phyloP scores from a whole-genome alignment of 805 yeast genomes.

The Kluyveromyces siamensis region DNA sequence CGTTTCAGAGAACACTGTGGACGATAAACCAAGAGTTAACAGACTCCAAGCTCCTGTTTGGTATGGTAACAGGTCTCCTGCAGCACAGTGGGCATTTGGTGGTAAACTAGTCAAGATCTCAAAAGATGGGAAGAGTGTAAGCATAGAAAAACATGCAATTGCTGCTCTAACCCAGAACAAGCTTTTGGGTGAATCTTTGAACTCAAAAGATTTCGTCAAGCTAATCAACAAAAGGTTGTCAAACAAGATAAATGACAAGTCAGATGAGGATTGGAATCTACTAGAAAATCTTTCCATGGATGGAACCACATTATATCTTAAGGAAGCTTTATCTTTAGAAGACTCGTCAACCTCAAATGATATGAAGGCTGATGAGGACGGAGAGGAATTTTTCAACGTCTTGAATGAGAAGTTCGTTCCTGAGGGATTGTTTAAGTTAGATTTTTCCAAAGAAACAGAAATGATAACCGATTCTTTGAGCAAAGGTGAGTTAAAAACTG shows the following conservation, averaged over 20 bases:
- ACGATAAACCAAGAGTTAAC: constrained; percentile 61
- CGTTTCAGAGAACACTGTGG: constrained; percentile 56
- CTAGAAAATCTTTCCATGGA: constrained; percentile 41
- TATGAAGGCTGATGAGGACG: constrained; percentile 17
- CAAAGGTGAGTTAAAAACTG: constrained; percentile 52
- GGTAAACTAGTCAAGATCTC: constrained; percentile 65
- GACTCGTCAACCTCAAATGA: constrained; percentile 13
- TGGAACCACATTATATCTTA: constrained; percentile 44
- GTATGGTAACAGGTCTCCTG: constrained; percentile 68
- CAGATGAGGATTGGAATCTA: constrained; percentile 57
- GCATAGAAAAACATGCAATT: constrained; percentile 30
- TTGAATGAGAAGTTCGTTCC: constrained; percentile 37
- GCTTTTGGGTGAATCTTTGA: constrained; percentile 47
- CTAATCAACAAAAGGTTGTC: constrained; percentile 48
- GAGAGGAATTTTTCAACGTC: constrained; percentile 31
- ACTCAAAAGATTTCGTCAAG: constrained; percentile 41
- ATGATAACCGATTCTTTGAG: constrained; percentile 42
- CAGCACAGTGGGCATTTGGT: constrained; percentile 80
- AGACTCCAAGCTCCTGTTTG: constrained; percentile 78
- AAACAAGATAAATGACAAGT: constrained; percentile 30
- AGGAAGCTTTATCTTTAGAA: constrained; percentile 32
- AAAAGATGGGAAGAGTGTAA: constrained; percentile 33
- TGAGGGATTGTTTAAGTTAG: constrained; percentile 43
- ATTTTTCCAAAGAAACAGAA: constrained; percentile 31
- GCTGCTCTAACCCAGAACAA: constrained; percentile 31